Evolutionary conservation across 2,329 filamentous ascomycete species (phyloP).

Genomic region (Capronia epimyces): DNA sequence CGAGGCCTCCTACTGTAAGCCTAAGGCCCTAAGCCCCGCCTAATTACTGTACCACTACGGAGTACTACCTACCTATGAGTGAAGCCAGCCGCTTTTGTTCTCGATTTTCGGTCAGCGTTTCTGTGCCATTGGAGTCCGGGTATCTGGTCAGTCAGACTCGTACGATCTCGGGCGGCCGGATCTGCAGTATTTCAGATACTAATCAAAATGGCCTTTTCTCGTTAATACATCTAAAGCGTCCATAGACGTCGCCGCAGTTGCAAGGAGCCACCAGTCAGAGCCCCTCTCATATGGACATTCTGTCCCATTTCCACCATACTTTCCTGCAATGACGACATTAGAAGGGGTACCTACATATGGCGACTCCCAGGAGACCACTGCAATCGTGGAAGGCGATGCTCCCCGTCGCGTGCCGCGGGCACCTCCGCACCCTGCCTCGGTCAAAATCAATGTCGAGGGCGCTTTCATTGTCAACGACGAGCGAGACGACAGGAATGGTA

Average conservation of each 20-base stretch:
- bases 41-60: no score
- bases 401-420: conserved; percentile 34
- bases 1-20: no score
- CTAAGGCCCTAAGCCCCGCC: no score
- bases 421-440: conserved; percentile 59
- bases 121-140: not conserved
- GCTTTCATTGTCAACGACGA: conserved; percentile 93
- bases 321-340: conserved; percentile 10
- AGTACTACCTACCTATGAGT: no score
- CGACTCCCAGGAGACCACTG: conserved; percentile 15
- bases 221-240: conserved; percentile 1
- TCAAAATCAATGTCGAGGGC: conserved; percentile 93
- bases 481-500: conserved; percentile 43
- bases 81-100: not conserved
- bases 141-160: not conserved
- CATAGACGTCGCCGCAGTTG: not conserved
- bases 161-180: conserved; percentile 7
- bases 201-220: conserved; percentile 4
- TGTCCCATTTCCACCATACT: not conserved
- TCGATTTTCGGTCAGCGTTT: not conserved
- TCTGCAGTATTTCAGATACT: not conserved
- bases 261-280: conserved; percentile 2
- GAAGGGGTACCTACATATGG: conserved; percentile 2
- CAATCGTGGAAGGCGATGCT: conserved; percentile 16
- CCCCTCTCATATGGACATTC: conserved; percentile 4